phyloP scores from a whole-genome alignment of 1,139 yeast genomes.

The Taphrina communis region DNA sequence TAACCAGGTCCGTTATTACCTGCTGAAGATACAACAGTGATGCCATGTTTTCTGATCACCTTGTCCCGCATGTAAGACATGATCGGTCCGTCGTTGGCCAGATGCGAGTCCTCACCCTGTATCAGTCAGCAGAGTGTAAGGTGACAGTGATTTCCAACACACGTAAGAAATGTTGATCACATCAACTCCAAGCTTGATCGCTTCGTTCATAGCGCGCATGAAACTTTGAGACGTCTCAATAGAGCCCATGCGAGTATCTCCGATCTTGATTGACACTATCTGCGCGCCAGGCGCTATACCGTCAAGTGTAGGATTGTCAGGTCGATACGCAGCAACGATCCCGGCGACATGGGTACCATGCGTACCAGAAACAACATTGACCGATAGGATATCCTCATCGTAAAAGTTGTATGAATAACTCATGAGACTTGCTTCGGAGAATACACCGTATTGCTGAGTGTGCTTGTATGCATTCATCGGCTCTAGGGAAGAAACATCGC shows the following conservation, averaged over 20 bases:
- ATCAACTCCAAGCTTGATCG: constrained; percentile 41
- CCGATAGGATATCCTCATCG: constrained; percentile 42
- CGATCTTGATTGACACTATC: constrained; percentile 44
- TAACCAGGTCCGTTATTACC: constrained; percentile 44
- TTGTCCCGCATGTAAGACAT: constrained; percentile 41
- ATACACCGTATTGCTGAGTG: constrained; percentile 41
- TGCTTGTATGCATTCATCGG: constrained; percentile 42
- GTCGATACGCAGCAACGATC: constrained; percentile 43
- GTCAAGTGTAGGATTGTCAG: constrained; percentile 38
- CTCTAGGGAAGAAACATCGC: constrained; percentile 35
- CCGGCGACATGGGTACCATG: constrained; percentile 45
- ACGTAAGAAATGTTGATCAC: constrained; percentile 43
- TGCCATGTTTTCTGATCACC: constrained; percentile 39
- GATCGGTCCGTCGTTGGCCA: constrained; percentile 41
- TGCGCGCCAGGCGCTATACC: constrained; percentile 45
- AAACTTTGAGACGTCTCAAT: constrained; percentile 43
- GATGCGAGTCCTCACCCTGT: constrained; percentile 43
- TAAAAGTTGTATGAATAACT: constrained; percentile 43
- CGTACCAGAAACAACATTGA: constrained; percentile 43
- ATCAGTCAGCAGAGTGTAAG: too few species aligned
- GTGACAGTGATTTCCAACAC: too few species aligned
- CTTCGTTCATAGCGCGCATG: constrained; percentile 43
- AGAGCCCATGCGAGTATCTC: constrained; percentile 44
- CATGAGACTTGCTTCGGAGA: constrained; percentile 41
- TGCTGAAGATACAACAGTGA: constrained; percentile 43